A percentile compares a stretch with the other conserved stretches of the same genome.
phyloP scores from a whole-genome alignment of 2,329 filamentous ascomycete species.

The Chaetothyriales sp. region DNA sequence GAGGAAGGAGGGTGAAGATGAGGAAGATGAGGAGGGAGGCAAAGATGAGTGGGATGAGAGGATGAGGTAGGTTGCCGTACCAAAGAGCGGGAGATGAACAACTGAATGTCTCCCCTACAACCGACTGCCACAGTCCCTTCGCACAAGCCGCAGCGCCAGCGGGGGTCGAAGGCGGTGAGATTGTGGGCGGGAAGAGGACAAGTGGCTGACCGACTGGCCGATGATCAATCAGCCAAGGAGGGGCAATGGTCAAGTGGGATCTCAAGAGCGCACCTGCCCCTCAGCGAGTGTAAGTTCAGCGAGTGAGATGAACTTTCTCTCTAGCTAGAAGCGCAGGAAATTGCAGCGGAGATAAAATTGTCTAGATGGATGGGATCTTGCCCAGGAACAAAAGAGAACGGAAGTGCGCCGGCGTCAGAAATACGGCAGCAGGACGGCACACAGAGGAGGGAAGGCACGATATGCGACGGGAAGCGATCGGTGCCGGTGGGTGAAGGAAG shows the following conservation, averaged over 20 bases:
- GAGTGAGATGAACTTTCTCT: neutral
- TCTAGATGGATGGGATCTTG: neutral
- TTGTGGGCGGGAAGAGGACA: neutral
- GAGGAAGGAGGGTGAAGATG: slow-evolving; percentile 1
- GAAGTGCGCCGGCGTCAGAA: neutral
- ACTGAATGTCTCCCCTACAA: slow-evolving; percentile 88
- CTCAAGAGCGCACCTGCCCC: too few relatives aligned
- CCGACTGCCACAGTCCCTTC: slow-evolving; percentile 23
- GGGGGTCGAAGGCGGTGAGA: neutral
- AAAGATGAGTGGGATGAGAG: neutral
- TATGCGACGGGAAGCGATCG: neutral
- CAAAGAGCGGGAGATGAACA: slow-evolving; percentile 79
- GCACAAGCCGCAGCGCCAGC: neutral
- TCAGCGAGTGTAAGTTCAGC: neutral
- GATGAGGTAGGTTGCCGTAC: slow-evolving; percentile 25
- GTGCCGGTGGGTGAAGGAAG: neutral
- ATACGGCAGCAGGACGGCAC: neutral
- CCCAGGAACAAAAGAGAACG: neutral
- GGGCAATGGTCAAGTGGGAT: too few relatives aligned
- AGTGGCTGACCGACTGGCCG: neutral
- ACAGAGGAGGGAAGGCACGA: neutral
- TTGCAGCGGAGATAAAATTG: neutral
- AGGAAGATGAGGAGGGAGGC: slow-evolving; percentile 1
- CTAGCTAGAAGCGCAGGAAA: neutral
- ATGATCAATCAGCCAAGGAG: neutral